Evolutionary conservation across 208 protist species (phyloP).

Genomic region (Trypanosoma caninum): DNA sequence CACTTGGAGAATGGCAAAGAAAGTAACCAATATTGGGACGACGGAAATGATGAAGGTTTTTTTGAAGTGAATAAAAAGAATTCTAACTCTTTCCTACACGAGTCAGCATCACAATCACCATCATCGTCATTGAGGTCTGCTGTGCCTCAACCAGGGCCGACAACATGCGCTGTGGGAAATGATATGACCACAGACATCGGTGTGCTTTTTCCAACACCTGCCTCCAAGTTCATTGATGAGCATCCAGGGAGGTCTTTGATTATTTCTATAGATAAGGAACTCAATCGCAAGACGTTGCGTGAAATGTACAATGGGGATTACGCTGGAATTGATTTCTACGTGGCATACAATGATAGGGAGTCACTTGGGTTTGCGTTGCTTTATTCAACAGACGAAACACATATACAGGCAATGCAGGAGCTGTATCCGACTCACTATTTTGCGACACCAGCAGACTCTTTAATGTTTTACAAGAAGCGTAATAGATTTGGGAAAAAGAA

Average conservation of each 20-base stretch:
- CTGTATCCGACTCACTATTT: slow-evolving; percentile 27
- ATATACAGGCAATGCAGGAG: slow-evolving; percentile 28
- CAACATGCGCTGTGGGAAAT: not conserved
- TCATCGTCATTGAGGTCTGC: not conserved
- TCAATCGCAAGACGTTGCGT: slow-evolving; percentile 28
- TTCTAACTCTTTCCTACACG: too few relatives aligned
- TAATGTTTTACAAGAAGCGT: slow-evolving; percentile 26
- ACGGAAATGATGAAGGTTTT: too few relatives aligned
- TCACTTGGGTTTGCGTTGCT: slow-evolving; percentile 43
- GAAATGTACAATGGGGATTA: slow-evolving; percentile 18
- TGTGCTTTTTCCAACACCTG: slow-evolving; percentile 23
- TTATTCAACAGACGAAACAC: slow-evolving; percentile 21
- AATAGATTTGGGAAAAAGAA: not conserved
- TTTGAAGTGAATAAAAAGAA: too few relatives aligned
- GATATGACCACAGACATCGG: not conserved
- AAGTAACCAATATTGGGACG: too few relatives aligned
- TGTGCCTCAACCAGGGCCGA: not conserved
- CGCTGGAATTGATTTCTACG: slow-evolving; percentile 33
- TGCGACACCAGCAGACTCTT: slow-evolving; percentile 28
- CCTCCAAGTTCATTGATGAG: slow-evolving; percentile 42
- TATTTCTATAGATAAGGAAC: slow-evolving; percentile 28
- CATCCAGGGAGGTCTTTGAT: slow-evolving; percentile 36
- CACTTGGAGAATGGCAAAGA: not conserved
- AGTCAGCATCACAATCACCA: too few relatives aligned
- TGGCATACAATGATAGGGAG: slow-evolving; percentile 36